A percentile compares a stretch with the other conserved stretches of the same genome.
These are phyloP conservation scores for Fusarium phyllophilum DNA, from an alignment of 2,329 filamentous ascomycete species.

Conservation along the genomic window DNA sequence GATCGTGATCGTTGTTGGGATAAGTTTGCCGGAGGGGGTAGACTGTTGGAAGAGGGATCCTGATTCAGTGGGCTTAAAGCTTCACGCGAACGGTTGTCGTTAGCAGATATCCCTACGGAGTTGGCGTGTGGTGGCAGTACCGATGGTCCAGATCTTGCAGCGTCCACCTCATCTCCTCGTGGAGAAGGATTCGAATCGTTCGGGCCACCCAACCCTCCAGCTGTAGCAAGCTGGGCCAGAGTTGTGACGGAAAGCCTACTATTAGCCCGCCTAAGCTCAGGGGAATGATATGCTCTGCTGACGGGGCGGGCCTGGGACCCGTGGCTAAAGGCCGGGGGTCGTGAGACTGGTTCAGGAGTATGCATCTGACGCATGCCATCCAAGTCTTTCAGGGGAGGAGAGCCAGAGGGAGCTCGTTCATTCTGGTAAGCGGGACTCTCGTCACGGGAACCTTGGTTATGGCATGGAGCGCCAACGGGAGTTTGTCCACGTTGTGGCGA, in stretches of 20 bases:
- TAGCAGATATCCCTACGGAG: slow-evolving; percentile 63
- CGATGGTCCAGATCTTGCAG: slow-evolving; percentile 54
- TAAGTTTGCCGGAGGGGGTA: slow-evolving; percentile 55
- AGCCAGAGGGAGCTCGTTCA: slow-evolving; percentile 52
- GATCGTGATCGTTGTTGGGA: slow-evolving; percentile 57
- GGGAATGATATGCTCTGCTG: slow-evolving; percentile 75
- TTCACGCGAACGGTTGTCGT: slow-evolving; percentile 65
- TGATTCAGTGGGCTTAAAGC: slow-evolving; percentile 56
- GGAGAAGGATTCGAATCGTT: slow-evolving; percentile 45
- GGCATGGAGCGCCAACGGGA: slow-evolving; percentile 53
- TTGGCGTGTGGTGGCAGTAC: slow-evolving; percentile 63
- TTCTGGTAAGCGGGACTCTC: slow-evolving; percentile 69
- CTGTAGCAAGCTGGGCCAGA: slow-evolving; percentile 80
- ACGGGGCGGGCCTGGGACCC: slow-evolving; percentile 75
- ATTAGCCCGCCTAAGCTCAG: slow-evolving; percentile 82
- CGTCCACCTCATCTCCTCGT: slow-evolving; percentile 49
- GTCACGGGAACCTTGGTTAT: slow-evolving; percentile 58
- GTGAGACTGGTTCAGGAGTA: slow-evolving; percentile 79
- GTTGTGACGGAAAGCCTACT: slow-evolving; percentile 86
- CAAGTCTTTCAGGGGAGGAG: slow-evolving; percentile 60
- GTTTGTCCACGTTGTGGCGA: slow-evolving; percentile 50
- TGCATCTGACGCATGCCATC: slow-evolving; percentile 65
- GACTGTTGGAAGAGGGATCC: slow-evolving; percentile 49
- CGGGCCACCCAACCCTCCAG: slow-evolving; percentile 64
- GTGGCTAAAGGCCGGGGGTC: slow-evolving; percentile 84